Base-by-base conservation (phyloP, 176 grass and related monocot genomes). In the Hsuehochloa calcarea region DNA sequence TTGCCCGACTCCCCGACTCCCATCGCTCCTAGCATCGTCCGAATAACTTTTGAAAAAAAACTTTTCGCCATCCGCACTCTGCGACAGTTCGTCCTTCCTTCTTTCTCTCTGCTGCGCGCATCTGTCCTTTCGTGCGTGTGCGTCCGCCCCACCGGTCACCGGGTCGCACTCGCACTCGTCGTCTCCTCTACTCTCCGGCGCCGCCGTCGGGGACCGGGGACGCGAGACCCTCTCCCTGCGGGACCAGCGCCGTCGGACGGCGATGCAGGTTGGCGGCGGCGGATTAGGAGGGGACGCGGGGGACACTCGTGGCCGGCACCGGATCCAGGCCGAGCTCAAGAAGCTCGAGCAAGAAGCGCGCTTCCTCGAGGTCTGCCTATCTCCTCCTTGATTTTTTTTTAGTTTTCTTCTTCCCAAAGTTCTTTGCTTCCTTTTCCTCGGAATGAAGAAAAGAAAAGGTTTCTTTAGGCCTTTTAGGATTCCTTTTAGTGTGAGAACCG, bases 261-360 rank as follows among this genome's bases (percentile, higher is more conserved):
- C 82, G 88, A 90, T 90, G 88, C 84, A 90, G 88, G 73, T 29
- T 14, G 79, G 65, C 49, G 76, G 72, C 5, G 65, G 74, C 1
- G 74, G 4, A 0, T 72, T 39, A 25, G 68, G 71, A 69, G 77
- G 61, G 64, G 78, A 82, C 38, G 72, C 46, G 20, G 65, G 77
- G 38, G 84, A 86, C 87, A 65, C 81, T 51, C 74, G 87, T 3
- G 90, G 90, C 35, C 80, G 87, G 74, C 90, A 92, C 83, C 90
- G 90, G 87, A 92, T 92, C 87, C 84, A 79, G 80, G 90, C 90
- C 38, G 90, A 89, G 75, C 90, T 92, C 90, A 89, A 89, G 87
- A 89, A 89, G 76, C 87, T 92, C 78, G 90, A 89, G 74, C 87
- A 89, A 69, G 90, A 89, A 74, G 74, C 90, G 20, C 90, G 87